These are phyloP conservation scores for Ogataea zsoltii DNA, from an alignment of 805 yeast species.

Conservation along the genomic window DNA sequence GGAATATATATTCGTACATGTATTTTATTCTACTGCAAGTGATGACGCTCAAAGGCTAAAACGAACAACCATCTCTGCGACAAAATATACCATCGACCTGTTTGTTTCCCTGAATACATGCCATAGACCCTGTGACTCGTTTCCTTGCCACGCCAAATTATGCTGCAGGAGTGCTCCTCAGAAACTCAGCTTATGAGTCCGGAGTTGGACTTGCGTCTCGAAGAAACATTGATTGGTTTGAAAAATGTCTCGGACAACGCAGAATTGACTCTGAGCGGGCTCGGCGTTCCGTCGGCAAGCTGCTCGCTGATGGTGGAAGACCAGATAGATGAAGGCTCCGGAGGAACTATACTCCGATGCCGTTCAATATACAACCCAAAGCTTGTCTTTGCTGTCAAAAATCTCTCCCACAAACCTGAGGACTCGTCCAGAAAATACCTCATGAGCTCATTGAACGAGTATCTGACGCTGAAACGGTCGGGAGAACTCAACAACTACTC, in stretches of 20 bases:
- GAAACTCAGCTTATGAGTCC: background rate
- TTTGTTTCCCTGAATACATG: too few species aligned
- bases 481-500: conserved; percentile 4
- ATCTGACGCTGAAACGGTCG: conserved; percentile 21
- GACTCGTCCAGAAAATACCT: conserved; percentile 10
- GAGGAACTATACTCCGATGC: conserved; percentile 30
- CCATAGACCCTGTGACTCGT: too few species aligned
- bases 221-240: background rate
- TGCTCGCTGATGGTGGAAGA: conserved; percentile 16
- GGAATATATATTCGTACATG: too few species aligned
- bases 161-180: background rate
- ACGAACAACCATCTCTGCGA: too few species aligned
- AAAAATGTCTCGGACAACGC: background rate
- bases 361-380: conserved; percentile 8
- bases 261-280: background rate
- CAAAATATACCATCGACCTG: too few species aligned
- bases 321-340: conserved; percentile 32
- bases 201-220: background rate
- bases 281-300: conserved; percentile 11
- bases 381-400: conserved; percentile 17
- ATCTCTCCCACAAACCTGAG: conserved; percentile 9
- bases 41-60: too few species aligned
- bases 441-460: conserved; percentile 32
- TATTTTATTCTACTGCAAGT: too few species aligned
- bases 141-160: too few species aligned